These are phyloP conservation scores for Juglanconis oblonga DNA, from an alignment of 2,329 filamentous ascomycete species.

Conservation along the genomic window DNA sequence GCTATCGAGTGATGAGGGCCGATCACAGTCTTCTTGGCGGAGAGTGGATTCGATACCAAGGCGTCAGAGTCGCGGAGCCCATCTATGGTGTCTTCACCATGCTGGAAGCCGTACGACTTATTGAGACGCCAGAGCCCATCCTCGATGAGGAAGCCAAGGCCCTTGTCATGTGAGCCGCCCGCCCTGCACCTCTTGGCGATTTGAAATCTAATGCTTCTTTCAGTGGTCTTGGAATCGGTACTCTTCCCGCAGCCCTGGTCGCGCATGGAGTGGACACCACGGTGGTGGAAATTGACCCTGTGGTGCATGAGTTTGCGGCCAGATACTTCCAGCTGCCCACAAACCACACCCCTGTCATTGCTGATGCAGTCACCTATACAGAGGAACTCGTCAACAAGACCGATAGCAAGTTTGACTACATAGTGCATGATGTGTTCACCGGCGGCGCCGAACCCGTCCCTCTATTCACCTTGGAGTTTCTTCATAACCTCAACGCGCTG, in stretches of 20 bases:
- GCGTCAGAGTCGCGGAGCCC: conserved; percentile 66
- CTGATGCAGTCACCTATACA: conserved; percentile 75
- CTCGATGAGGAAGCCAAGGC: conserved; percentile 70
- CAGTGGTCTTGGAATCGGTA: conserved; percentile 88
- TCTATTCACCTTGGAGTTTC: conserved; percentile 84
- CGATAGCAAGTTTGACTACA: conserved; percentile 72
- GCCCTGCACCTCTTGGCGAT: neutral
- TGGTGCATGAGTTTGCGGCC: conserved; percentile 77
- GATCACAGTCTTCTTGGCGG: conserved; percentile 93
- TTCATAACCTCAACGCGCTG: conserved; percentile 66
- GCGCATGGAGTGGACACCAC: conserved; percentile 88
- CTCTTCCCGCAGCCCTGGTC: conserved; percentile 81
- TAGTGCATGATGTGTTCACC: conserved; percentile 97
- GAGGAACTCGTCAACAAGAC: conserved; percentile 39
- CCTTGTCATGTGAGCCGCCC: conserved; percentile 70
- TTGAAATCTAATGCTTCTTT: conserved; percentile 21
- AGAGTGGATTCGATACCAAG: conserved; percentile 70
- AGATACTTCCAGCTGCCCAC: conserved; percentile 78
- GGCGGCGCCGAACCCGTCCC: conserved; percentile 87
- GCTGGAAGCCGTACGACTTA: conserved; percentile 83
- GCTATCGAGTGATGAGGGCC: conserved; percentile 82
- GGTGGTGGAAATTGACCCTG: conserved; percentile 90
- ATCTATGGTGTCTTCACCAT: conserved; percentile 97
- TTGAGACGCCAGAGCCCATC: conserved; percentile 55
- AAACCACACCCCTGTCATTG: conserved; percentile 76